Evolutionary conservation across 768 basidiomycete species (phyloP).

Genomic region (Amanita muscaria): DNA sequence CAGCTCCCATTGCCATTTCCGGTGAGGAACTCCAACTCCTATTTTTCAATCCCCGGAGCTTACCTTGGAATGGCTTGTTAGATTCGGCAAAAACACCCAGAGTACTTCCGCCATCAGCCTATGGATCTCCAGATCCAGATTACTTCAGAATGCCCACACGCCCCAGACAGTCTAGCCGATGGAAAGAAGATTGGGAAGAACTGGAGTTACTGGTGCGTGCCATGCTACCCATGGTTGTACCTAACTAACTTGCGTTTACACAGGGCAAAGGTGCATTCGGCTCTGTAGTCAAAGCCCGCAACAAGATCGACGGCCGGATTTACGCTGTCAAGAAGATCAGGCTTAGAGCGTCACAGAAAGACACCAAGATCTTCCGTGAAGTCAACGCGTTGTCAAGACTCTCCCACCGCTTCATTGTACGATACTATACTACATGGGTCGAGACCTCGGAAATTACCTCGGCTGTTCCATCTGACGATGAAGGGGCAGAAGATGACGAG

Average conservation of each 20-base stretch:
- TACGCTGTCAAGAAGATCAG: constrained; percentile 88
- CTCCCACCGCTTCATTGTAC: constrained; percentile 84
- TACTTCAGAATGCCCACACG: constrained; percentile 42
- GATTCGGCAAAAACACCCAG: constrained; percentile 26
- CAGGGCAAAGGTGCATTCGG: constrained; percentile 89
- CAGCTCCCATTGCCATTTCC: constrained; percentile 19
- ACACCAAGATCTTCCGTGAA: constrained; percentile 84
- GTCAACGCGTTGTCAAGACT: constrained; percentile 83
- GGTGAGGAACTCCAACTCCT: constrained; percentile 13
- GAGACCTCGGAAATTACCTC: constrained; percentile 53
- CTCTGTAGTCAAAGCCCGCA: constrained; percentile 90
- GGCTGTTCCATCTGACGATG: constrained; percentile 46
- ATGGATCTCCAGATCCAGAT: constrained; percentile 49
- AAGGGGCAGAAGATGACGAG: constrained; percentile 30
- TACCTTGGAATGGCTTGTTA: constrained; percentile 1
- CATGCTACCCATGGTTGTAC: neutral
- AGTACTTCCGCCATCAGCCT: constrained; percentile 39
- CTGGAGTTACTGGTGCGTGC: constrained; percentile 65
- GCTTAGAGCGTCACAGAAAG: constrained; percentile 67
- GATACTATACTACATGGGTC: constrained; percentile 91
- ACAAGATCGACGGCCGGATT: constrained; percentile 78
- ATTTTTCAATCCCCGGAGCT: neutral
- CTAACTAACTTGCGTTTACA: neutral
- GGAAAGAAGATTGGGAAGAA: constrained; percentile 94
- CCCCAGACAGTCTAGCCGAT: constrained; percentile 59